Base-by-base conservation (phyloP, 2,329 filamentous ascomycete genomes). In the Penicillium freii region DNA sequence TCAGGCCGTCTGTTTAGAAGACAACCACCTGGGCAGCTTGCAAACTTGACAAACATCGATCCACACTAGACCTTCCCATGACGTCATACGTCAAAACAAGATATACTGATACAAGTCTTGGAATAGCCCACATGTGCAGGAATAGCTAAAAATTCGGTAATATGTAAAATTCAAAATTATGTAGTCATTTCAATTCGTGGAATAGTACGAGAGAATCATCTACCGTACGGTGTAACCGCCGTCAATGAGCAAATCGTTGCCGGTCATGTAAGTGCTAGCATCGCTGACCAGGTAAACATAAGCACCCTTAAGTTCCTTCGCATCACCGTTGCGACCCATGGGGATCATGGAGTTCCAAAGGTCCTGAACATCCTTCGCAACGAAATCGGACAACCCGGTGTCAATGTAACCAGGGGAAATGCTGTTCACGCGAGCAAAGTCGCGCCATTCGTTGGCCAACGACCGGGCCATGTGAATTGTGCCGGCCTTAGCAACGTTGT, bases 361-460 rank as follows among this genome's bases (percentile, higher is more conserved):
- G 60, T 84, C 72, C 76, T 85, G 82, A 1, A 75, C 77, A 61
- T 85, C 74, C 77, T 84, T 71, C 56, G 81, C 79, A 34, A 87
- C 84, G 67, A 88, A 88, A 74, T 88, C 85, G 59, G 82, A 85
- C 51, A 87, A 77, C 60, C 84, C 86, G 23, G 86, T 88, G 73
- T 87, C 85, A 67, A 88, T 87, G 76, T 87, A 88, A 52, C 86
- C 86, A 6, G 86, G 86, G 4, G 84, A 87, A 73, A 88, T 84
- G 72, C 79, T 82, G 79, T 88, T 88, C 67, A 87, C 85, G 65
- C 86, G 82, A 46, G 86, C 86, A 72, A 88, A 88, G 72, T 86
- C 84, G 57, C 84, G 79, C 86, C 86, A 89, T 74, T 89, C 86
- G 71, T 87, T 87, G 67, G 86, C 86, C 57, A 89, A 77, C 44